These are phyloP conservation scores for Lentinula sp. DNA, from an alignment of 768 basidiomycete species.

Conservation along the genomic window DNA sequence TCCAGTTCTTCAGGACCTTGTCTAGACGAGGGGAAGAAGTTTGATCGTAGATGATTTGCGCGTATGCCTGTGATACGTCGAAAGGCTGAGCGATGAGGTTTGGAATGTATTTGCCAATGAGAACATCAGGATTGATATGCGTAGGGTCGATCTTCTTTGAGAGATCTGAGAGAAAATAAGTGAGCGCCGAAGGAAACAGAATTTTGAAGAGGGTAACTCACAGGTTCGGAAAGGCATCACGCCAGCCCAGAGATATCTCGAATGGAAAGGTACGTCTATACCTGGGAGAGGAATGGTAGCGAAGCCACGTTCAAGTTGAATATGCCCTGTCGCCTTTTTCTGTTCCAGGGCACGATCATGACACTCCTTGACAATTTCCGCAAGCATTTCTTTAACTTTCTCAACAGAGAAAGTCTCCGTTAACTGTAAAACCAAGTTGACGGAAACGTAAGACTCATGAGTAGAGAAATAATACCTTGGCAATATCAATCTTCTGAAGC, in stretches of 20 bases:
- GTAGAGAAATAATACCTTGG: slow-evolving; percentile 48
- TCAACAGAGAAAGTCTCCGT: slow-evolving; percentile 85
- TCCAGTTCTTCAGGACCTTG: slow-evolving; percentile 93
- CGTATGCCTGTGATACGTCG: slow-evolving; percentile 78
- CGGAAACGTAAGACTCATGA: neutral
- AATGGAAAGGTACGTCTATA: slow-evolving; percentile 99
- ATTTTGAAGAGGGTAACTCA: slow-evolving; percentile 32
- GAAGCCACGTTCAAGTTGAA: slow-evolving; percentile 94
- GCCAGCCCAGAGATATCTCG: slow-evolving; percentile 97
- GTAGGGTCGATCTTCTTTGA: slow-evolving; percentile 96
- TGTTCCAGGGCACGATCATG: slow-evolving; percentile 70
- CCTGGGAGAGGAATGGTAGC: slow-evolving; percentile 94
- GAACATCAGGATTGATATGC: slow-evolving; percentile 90
- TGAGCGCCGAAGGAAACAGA: neutral
- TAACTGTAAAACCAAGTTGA: slow-evolving; percentile 39
- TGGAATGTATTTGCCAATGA: slow-evolving; percentile 94
- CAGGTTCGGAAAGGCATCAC: slow-evolving; percentile 96
- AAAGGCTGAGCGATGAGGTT: slow-evolving; percentile 92
- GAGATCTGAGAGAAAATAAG: slow-evolving; percentile 48
- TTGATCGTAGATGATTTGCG: slow-evolving; percentile 93
- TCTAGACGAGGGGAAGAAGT: slow-evolving; percentile 93
- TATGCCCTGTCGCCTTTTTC: slow-evolving; percentile 78
- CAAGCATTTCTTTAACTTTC: slow-evolving; percentile 94
- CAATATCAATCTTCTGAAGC: slow-evolving; percentile 90
- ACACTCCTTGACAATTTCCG: slow-evolving; percentile 84